phyloP scores from a whole-genome alignment of 1,139 yeast species.

The Lipomyces yarrowii region DNA sequence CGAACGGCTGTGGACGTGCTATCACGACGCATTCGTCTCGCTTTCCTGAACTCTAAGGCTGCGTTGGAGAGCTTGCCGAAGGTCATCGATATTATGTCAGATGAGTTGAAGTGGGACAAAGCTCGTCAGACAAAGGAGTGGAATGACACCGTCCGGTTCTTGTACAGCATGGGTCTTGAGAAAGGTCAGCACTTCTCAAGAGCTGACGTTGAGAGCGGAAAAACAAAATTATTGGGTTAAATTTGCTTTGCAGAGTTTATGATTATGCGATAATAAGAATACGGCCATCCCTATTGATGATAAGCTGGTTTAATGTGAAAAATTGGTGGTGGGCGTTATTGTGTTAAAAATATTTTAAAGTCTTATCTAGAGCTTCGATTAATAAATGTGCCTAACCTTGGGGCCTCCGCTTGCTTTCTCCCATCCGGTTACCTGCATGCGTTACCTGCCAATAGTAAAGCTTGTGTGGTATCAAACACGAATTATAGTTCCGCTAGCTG shows the following conservation, averaged over 20 bases:
- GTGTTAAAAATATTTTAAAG: neutral
- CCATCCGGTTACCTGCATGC: too few relatives aligned
- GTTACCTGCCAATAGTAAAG: too few relatives aligned
- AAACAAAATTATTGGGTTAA: constrained; percentile 6
- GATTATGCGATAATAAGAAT: neutral
- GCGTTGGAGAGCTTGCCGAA: constrained; percentile 81
- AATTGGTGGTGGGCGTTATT: neutral
- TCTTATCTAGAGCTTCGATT: neutral
- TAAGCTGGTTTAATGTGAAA: neutral
- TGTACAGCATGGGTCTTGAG: constrained; percentile 47
- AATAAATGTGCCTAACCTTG: too few relatives aligned
- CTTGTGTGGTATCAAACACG: too few relatives aligned
- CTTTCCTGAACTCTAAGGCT: constrained; percentile 85
- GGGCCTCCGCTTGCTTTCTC: too few relatives aligned
- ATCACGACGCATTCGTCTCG: constrained; percentile 91
- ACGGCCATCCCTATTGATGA: neutral
- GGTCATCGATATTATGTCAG: constrained; percentile 82
- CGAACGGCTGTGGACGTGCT: constrained; percentile 88
- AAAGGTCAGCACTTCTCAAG: constrained; percentile 22
- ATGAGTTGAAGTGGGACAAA: constrained; percentile 74
- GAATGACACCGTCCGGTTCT: constrained; percentile 43
- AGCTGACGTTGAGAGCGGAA: constrained; percentile 19
- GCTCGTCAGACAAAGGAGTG: constrained; percentile 59
- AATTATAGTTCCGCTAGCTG: too few relatives aligned
- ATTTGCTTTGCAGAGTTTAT: neutral